A percentile compares a stretch with the other conserved stretches of the same genome.
These are phyloP conservation scores for Fusarium keratoplasticum DNA, from an alignment of 2,329 filamentous ascomycete species.

Conservation along the genomic window DNA sequence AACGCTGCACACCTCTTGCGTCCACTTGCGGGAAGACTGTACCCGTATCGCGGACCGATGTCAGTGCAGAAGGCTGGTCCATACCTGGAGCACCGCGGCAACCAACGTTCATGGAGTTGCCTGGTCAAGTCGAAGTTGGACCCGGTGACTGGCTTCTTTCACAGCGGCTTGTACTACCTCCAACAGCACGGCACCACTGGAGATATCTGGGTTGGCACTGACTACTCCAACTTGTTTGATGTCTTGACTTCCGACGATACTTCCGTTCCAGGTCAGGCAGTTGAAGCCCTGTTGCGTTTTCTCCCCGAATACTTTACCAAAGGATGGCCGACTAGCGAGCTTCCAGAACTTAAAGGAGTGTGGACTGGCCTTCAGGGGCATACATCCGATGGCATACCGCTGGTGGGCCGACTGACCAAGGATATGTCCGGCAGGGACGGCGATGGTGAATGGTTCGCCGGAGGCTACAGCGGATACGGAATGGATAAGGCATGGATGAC, in stretches of 20 bases:
- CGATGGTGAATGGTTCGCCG: slow-evolving; percentile 58
- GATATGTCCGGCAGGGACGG: slow-evolving; percentile 27
- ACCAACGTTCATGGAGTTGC: slow-evolving; percentile 59
- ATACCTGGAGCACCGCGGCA: slow-evolving; percentile 40
- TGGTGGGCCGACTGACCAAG: slow-evolving; percentile 58
- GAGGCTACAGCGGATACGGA: slow-evolving; percentile 61
- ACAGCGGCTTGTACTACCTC: slow-evolving; percentile 35
- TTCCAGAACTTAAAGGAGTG: slow-evolving; percentile 48
- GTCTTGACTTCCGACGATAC: slow-evolving; percentile 59
- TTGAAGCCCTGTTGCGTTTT: slow-evolving; percentile 50
- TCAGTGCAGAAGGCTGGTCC: slow-evolving; percentile 57
- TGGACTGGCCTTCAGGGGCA: slow-evolving; percentile 62
- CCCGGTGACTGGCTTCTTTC: slow-evolving; percentile 57
- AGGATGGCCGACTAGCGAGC: slow-evolving; percentile 40
- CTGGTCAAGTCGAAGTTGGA: slow-evolving; percentile 57
- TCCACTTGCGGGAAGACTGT: slow-evolving; percentile 55
- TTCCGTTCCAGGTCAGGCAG: slow-evolving; percentile 49
- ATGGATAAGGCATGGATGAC: slow-evolving; percentile 64
- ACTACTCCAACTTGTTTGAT: slow-evolving; percentile 52
- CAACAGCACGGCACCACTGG: slow-evolving; percentile 45
- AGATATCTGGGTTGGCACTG: slow-evolving; percentile 65
- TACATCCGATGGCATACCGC: slow-evolving; percentile 58
- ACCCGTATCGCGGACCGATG: slow-evolving; percentile 60
- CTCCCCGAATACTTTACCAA: slow-evolving; percentile 53
- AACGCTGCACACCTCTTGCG: slow-evolving; percentile 63